Base-by-base conservation (phyloP, 2,329 filamentous ascomycete species). In the Camillea tinctor region DNA sequence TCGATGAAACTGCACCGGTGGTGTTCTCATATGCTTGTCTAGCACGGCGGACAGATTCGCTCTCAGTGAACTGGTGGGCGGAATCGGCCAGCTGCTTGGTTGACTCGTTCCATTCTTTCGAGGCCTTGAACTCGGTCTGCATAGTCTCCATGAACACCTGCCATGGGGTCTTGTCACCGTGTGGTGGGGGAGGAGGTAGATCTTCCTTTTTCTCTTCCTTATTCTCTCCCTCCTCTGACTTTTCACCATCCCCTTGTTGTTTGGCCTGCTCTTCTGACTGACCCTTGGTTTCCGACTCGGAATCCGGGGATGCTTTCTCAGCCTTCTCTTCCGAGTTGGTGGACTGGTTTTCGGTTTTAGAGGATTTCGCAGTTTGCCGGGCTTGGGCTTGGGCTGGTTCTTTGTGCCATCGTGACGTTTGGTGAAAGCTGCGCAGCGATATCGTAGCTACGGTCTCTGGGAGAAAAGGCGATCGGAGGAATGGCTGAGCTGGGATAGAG, bases 71-170 rank as follows among this genome's bases (percentile, higher is more conserved):
- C 71, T 97, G 88, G 72, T 97, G 90, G 19, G 94, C 92, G 5
- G 90, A 91, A 54, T 91, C 92, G 19, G 92, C 91, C 50, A 99
- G 85, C 66, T 95, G 92, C 80, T 99, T 98, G 50, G 94, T 99
- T 50, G 92, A 96, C 73, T 99, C 95, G 72, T 99, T 97, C 95
- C 95, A 99, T 76, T 99, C 95, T 74, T 98, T 97, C 17, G 93
- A 98, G 56, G 92, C 91, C 76, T 97, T 93, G 79, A 99, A 96
- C 77, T 99, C 95, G 59, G 83, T 84, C 75, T 92, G 87, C 77
- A 99, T 86, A n/a, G 95, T 99, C 73, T 99, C 95, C 72, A 92
- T 92, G 80, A 99, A 99, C 30, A 99, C 95, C 75, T 98, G 92
- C 93, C 95, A 98, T 57, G 95, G 95, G 2, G 94, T 95, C 82